These are phyloP conservation scores for Penicillium fuscoglaucum DNA, from an alignment of 2,329 filamentous ascomycete genomes.

Conservation along the genomic window DNA sequence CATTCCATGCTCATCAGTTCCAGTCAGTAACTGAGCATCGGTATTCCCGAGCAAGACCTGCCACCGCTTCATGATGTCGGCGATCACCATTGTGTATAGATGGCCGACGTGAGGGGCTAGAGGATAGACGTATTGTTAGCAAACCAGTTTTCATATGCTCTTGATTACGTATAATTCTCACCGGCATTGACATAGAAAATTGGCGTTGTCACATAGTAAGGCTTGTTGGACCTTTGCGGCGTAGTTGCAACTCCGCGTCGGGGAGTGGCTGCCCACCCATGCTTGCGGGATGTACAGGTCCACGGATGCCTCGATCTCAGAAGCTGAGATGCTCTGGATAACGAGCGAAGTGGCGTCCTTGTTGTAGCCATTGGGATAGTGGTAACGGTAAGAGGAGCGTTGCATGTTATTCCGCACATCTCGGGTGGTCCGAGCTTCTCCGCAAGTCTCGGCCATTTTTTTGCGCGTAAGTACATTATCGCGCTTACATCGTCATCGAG, in stretches of 20 bases:
- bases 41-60: slow-evolving; percentile 69
- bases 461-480: slow-evolving; percentile 8
- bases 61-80: slow-evolving; percentile 92
- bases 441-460: slow-evolving; percentile 26
- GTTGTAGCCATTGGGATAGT: slow-evolving; percentile 30
- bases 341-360: slow-evolving; percentile 31
- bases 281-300: slow-evolving; percentile 34
- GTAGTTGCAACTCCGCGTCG: slow-evolving; percentile 35
- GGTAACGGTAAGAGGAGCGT: slow-evolving; percentile 15
- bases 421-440: slow-evolving; percentile 41
- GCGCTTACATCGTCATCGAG: slow-evolving; percentile 3
- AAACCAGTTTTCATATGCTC: not conserved
- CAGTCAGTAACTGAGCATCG: slow-evolving; percentile 75
- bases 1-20: slow-evolving; percentile 96
- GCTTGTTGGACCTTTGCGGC: slow-evolving; percentile 57
- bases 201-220: slow-evolving; percentile 92
- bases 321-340: slow-evolving; percentile 34
- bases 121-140: slow-evolving; percentile 1
- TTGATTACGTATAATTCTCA: slow-evolving; percentile 41
- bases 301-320: slow-evolving; percentile 27
- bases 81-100: slow-evolving; percentile 86
- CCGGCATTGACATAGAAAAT: slow-evolving; percentile 99
- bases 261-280: slow-evolving; percentile 19
- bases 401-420: slow-evolving; percentile 31
- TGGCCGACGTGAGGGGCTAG: slow-evolving; percentile 93